Conservation (phyloP, 257 asterid species). For the Rubia yunnanensis region DNA sequence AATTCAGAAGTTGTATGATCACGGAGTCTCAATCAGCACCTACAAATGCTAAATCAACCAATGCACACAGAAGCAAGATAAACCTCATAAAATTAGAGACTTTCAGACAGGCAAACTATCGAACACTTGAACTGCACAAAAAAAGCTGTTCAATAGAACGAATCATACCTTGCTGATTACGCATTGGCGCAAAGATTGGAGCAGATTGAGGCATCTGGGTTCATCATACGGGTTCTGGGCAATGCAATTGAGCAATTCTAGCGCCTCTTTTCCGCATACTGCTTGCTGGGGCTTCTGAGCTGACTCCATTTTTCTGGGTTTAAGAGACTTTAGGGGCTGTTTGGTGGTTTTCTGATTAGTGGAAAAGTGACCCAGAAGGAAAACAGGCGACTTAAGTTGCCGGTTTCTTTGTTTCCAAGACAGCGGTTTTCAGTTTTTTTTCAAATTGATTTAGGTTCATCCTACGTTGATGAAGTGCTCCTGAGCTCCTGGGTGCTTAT, state of each 20-base stretch:
- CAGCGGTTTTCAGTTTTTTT: neutral
- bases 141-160: neutral
- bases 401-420: neutral
- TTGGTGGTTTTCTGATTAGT: neutral
- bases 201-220: constrained; percentile 52
- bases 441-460: neutral
- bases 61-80: neutral
- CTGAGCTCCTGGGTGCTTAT: too few relatives aligned
- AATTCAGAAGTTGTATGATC: neutral
- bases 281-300: constrained; percentile 36
- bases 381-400: neutral
- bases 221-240: constrained; percentile 56
- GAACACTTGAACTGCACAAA: neutral
- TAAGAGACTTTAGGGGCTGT: neutral
- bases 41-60: neutral
- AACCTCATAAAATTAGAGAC: neutral
- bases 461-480: too few relatives aligned
- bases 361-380: neutral
- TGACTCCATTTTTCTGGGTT: constrained; percentile 11
- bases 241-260: constrained; percentile 74
- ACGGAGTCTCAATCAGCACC: neutral
- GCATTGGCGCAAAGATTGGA: constrained; percentile 69
- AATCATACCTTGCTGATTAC: constrained; percentile 45
- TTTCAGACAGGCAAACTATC: neutral
- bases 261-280: constrained; percentile 58